Conservation (phyloP, 1,284 basidiomycete genomes). For the Dichomitus squalens region DNA sequence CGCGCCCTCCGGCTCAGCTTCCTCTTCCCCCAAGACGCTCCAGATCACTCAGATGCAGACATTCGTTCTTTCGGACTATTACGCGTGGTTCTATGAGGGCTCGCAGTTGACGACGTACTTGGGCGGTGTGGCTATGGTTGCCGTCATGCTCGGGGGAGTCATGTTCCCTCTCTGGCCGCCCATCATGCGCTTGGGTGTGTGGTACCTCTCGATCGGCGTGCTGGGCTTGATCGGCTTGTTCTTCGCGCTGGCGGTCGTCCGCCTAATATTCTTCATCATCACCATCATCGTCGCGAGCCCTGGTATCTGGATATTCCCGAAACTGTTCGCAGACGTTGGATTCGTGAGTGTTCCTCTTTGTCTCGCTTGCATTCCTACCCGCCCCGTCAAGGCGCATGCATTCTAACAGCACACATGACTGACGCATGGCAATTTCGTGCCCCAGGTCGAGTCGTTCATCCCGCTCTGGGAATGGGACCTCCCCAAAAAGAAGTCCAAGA, state of each 20-base stretch:
- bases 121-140: constrained; percentile 92
- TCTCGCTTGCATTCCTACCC: neutral
- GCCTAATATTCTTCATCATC: constrained; percentile 93
- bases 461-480: constrained; percentile 98
- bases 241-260: constrained; percentile 89
- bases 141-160: constrained; percentile 92
- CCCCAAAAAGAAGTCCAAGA: constrained; percentile 87
- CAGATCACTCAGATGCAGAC: constrained; percentile 84
- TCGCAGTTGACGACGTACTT: constrained; percentile 92
- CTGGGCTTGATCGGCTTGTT: constrained; percentile 90
- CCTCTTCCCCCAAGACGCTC: constrained; percentile 78
- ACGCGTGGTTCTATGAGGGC: constrained; percentile 97
- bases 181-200: constrained; percentile 92
- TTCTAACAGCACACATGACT: neutral
- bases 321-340: constrained; percentile 97
- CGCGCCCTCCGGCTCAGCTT: constrained; percentile 63
- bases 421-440: neutral
- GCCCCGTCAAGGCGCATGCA: too few relatives aligned
- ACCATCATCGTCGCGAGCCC: constrained; percentile 87
- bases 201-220: constrained; percentile 91
- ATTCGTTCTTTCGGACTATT: constrained; percentile 82
- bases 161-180: constrained; percentile 99
- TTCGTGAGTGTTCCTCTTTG: constrained; percentile 70
- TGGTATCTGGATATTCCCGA: constrained; percentile 99
- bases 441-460: constrained; percentile 94